Evolutionary conservation across 177 flowering plant species (phyloP).

Genomic region (Tripterygium wilfordii): DNA sequence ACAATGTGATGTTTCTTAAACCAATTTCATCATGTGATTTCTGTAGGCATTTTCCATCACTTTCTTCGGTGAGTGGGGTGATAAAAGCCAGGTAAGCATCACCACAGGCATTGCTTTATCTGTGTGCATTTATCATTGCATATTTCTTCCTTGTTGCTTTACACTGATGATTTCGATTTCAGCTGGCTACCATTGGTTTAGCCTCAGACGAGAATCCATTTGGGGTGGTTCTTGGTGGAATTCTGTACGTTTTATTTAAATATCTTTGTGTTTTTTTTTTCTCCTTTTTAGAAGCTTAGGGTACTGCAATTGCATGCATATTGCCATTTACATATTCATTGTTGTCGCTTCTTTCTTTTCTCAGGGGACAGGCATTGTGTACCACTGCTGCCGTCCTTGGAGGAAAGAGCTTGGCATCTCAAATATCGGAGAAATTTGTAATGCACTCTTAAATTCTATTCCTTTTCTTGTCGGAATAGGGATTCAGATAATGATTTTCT

Average conservation of each 20-base stretch:
- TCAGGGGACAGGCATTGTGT: constrained; percentile 88
- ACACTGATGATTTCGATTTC: constrained; percentile 21
- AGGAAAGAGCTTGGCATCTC: constrained; percentile 85
- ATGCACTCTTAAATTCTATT: neutral
- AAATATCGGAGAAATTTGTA: constrained; percentile 84
- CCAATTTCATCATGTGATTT: neutral
- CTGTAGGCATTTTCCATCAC: constrained; percentile 89
- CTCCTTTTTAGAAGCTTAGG: too few relatives aligned
- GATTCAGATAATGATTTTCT: neutral
- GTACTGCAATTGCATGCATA: too few relatives aligned
- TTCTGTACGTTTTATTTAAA: constrained; percentile 40
- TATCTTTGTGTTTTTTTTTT: neutral
- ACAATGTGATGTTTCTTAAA: neutral
- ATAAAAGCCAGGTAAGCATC: constrained; percentile 79
- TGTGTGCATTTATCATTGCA: constrained; percentile 1
- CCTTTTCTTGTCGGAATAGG: neutral
- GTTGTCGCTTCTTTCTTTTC: constrained; percentile 1
- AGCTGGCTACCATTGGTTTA: constrained; percentile 91
- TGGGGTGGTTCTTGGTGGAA: constrained; percentile 89
- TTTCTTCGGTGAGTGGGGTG: constrained; percentile 98
- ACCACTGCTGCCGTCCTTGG: constrained; percentile 87
- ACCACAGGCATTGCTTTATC: neutral
- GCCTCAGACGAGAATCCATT: constrained; percentile 89
- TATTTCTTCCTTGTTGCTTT: constrained; percentile 8
- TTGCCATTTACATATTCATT: neutral